Evolutionary conservation across 176 grass and related monocot genomes (phyloP).

Genomic region (Cenchrus americanus): DNA sequence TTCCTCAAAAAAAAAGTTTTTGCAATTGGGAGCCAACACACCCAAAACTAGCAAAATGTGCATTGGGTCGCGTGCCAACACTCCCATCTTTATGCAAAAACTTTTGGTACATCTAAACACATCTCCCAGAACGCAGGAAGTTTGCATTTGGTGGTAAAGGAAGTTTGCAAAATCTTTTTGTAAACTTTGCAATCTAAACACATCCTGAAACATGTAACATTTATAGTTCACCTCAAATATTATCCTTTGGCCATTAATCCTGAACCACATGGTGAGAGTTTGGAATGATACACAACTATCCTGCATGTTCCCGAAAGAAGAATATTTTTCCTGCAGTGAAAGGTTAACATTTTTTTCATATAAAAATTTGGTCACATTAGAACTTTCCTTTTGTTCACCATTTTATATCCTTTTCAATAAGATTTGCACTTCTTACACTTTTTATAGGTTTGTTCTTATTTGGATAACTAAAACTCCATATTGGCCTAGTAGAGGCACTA

Average conservation of each 20-base stretch:
- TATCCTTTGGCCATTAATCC: neutral
- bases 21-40: too few species aligned
- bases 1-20: too few species aligned
- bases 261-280: neutral
- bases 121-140: too few species aligned
- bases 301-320: too few species aligned
- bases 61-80: too few species aligned
- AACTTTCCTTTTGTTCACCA: neutral
- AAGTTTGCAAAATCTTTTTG: too few species aligned
- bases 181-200: too few species aligned
- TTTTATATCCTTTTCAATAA: slow-evolving; percentile 5
- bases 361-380: neutral
- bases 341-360: neutral
- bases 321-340: neutral
- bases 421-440: slow-evolving; percentile 1
- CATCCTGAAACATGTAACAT: neutral
- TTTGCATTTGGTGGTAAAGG: too few species aligned
- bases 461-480: neutral
- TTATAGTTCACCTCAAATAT: slow-evolving; percentile 18
- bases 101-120: too few species aligned
- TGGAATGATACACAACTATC: too few species aligned
- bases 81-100: too few species aligned
- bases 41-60: too few species aligned
- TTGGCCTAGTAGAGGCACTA: neutral
- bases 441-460: neutral